Evolutionary conservation across 208 protist species (phyloP).

Genomic region (Crithidia expoeki): DNA sequence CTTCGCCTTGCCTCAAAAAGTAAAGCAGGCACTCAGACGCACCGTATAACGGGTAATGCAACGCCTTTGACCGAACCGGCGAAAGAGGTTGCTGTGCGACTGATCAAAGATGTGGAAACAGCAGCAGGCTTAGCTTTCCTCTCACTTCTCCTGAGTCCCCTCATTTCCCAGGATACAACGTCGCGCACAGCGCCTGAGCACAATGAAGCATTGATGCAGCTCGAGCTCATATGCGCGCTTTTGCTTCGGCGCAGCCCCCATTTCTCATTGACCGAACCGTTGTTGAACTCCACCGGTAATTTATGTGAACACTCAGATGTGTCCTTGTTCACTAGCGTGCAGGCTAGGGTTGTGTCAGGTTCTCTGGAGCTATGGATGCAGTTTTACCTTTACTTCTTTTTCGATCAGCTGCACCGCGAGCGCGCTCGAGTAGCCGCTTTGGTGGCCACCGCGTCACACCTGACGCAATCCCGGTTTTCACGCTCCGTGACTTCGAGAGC

Average conservation of each 20-base stretch:
- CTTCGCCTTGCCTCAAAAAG: too few relatives aligned
- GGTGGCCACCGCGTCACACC: neutral
- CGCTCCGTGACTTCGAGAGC: neutral
- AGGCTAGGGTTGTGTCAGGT: neutral
- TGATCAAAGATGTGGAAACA: too few relatives aligned
- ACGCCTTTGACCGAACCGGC: too few relatives aligned
- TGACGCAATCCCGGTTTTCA: neutral
- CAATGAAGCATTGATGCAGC: neutral
- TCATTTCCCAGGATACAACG: neutral
- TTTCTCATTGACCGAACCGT: too few relatives aligned
- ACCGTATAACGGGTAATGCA: too few relatives aligned
- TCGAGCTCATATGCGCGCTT: neutral
- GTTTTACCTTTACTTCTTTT: conserved; percentile 23
- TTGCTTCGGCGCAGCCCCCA: neutral
- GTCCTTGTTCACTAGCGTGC: neutral
- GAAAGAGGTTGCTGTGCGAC: too few relatives aligned
- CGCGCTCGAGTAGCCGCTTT: neutral
- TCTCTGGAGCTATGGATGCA: conserved; percentile 19
- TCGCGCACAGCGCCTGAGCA: too few relatives aligned
- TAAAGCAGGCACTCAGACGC: too few relatives aligned
- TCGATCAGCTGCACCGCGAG: conserved; percentile 11
- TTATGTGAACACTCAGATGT: too few relatives aligned
- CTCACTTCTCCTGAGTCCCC: neutral
- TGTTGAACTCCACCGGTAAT: too few relatives aligned
- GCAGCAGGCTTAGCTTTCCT: conserved; percentile 5